Evolutionary conservation across 495 filamentous ascomycete species (phyloP).

Genomic region (Jackrogersella minutella): DNA sequence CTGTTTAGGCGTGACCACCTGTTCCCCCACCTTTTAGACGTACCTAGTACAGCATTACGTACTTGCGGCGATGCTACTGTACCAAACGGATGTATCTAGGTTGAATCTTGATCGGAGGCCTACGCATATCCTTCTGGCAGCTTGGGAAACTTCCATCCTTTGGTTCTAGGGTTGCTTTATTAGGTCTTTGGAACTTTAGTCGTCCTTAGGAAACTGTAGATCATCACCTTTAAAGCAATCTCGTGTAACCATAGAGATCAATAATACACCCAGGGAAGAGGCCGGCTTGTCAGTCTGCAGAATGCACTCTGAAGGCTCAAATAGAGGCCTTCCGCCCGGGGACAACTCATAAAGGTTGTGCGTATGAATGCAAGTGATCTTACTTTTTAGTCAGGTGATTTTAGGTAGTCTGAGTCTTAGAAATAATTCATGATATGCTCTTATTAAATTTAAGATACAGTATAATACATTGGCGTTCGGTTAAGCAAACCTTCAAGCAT

Average conservation of each 20-base stretch:
- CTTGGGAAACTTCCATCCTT: neutral
- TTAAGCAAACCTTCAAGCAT: no score
- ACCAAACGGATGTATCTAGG: neutral
- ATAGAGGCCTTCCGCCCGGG: neutral
- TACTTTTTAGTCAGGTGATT: constrained; percentile 7
- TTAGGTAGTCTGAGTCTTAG: neutral
- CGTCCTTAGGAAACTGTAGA: constrained; percentile 7
- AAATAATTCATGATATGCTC: neutral
- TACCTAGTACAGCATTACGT: constrained; percentile 9
- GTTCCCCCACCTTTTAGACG: constrained; percentile 24
- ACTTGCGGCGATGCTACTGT: constrained; percentile 19
- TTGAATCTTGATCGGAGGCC: constrained; percentile 3
- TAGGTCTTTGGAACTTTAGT: constrained; percentile 1
- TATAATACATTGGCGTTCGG: no score
- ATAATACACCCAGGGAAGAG: neutral
- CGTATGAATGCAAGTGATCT: constrained; percentile 17
- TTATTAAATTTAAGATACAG: no score
- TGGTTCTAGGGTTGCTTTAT: constrained; percentile 1
- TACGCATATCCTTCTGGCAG: neutral
- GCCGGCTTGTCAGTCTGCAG: constrained; percentile 11
- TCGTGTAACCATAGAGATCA: neutral
- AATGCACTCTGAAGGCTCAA: neutral
- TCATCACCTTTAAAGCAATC: neutral
- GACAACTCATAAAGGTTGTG: constrained; percentile 3
- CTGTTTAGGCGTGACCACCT: constrained; percentile 26